Evolutionary conservation across 305 asterid species (phyloP).

Genomic region (Fraxinus ornus): DNA sequence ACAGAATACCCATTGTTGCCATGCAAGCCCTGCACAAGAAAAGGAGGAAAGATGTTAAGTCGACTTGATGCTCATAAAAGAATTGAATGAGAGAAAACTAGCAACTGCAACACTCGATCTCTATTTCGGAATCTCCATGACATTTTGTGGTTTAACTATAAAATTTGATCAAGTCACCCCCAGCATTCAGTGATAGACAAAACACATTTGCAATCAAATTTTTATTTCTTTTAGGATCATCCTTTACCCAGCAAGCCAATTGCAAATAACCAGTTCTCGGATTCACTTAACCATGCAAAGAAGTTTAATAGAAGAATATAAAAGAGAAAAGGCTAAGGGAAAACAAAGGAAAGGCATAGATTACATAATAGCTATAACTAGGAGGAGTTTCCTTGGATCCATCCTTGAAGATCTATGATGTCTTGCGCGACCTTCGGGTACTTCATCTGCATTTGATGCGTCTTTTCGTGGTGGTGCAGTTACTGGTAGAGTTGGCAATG

Average conservation of each 20-base stretch:
- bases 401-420: constrained; percentile 73
- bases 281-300: not conserved
- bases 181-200: not conserved
- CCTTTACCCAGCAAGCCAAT: not conserved
- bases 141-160: not conserved
- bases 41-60: not conserved
- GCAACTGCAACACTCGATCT: not conserved
- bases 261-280: not conserved
- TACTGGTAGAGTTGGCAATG: constrained; percentile 86
- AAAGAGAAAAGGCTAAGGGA: not conserved
- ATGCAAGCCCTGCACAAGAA: constrained; percentile 76
- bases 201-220: not conserved
- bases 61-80: not conserved
- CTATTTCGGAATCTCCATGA: not conserved
- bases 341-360: constrained; percentile 2
- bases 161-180: not conserved
- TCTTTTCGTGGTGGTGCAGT: constrained; percentile 88
- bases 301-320: not conserved
- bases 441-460: constrained; percentile 56
- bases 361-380: constrained; percentile 83
- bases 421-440: constrained; percentile 65
- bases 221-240: not conserved
- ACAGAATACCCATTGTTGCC: constrained; percentile 93
- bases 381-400: constrained; percentile 95
- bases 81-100: not conserved